These are phyloP conservation scores for Hyaloraphidium curvatum DNA, from an alignment of 192 early-diverging fungal genomes.

Conservation along the genomic window DNA sequence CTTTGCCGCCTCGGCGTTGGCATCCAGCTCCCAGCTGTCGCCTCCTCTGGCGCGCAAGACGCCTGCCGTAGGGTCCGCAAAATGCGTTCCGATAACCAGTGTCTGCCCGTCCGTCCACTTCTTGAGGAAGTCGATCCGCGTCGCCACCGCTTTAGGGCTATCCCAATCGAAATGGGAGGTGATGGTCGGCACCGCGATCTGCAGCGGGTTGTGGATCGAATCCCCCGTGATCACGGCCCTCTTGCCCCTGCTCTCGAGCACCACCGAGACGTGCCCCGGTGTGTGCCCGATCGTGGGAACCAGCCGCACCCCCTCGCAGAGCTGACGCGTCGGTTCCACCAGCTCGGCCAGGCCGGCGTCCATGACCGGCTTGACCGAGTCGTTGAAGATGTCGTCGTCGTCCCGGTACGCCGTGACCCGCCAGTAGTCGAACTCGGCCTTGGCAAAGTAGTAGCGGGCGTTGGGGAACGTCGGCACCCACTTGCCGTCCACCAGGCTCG, in stretches of 20 bases:
- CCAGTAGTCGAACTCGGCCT: slow-evolving; percentile 1
- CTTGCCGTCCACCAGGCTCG: background rate
- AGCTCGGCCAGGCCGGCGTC: slow-evolving; percentile 2
- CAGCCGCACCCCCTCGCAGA: background rate
- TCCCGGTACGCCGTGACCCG: background rate
- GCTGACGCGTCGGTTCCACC: background rate
- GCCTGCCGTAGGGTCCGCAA: background rate
- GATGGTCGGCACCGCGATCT: background rate
- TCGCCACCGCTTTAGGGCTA: background rate
- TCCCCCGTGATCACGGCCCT: background rate
- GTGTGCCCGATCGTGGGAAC: background rate
- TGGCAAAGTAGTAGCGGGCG: background rate
- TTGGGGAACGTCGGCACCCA: slow-evolving; percentile 2
- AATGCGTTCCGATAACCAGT: slow-evolving; percentile 2
- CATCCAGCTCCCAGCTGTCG: no score
- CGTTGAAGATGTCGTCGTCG: background rate
- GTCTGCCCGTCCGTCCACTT: background rate
- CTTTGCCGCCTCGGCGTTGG: no score
- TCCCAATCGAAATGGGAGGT: background rate
- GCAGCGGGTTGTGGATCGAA: background rate
- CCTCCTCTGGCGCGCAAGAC: background rate
- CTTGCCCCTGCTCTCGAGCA: background rate
- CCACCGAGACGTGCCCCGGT: background rate
- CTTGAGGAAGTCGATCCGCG: background rate
- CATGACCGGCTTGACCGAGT: background rate